Conservation (phyloP, 139 green algal species). For the Tetraselmis striata region DNA sequence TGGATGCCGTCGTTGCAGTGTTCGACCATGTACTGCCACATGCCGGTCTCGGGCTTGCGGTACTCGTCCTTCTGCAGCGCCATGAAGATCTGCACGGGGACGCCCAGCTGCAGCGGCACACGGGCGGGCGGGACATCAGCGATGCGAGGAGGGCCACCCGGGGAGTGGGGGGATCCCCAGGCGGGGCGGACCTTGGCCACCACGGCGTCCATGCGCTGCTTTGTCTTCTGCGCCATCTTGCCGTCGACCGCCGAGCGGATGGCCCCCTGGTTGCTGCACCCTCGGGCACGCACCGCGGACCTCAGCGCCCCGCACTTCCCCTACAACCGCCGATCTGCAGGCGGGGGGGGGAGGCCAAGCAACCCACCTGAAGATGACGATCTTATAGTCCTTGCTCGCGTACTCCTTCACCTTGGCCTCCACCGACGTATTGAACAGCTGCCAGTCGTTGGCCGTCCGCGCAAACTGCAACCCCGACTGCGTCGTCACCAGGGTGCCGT, state of each 20-base stretch:
- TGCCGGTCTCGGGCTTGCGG: slow-evolving; percentile 59
- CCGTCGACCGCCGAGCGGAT: slow-evolving; percentile 56
- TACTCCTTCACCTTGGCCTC: slow-evolving; percentile 32
- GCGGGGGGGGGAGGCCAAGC: background rate
- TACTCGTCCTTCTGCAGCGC: slow-evolving; percentile 34
- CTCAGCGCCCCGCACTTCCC: no score
- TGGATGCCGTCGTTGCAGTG: slow-evolving; percentile 45
- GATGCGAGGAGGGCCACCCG: no score
- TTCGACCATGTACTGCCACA: slow-evolving; percentile 66
- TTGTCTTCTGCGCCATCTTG: slow-evolving; percentile 43
- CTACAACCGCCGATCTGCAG: no score
- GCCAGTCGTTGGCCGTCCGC: slow-evolving; percentile 41
- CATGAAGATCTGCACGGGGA: slow-evolving; percentile 33
- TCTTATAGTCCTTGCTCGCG: slow-evolving; percentile 45
- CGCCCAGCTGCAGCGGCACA: slow-evolving; percentile 10
- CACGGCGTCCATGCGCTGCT: slow-evolving; percentile 30
- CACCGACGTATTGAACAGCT: slow-evolving; percentile 49
- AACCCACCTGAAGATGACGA: slow-evolving; percentile 62
- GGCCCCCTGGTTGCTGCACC: slow-evolving; percentile 64
- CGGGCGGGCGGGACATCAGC: background rate
- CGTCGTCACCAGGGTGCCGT: slow-evolving; percentile 60
- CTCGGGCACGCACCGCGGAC: no score
- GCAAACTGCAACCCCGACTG: slow-evolving; percentile 43
- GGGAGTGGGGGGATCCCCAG: no score
- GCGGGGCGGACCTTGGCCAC: slow-evolving; percentile 26